Base-by-base conservation (phyloP, 768 basidiomycete genomes). In the Hysterangium stoloniferum region DNA sequence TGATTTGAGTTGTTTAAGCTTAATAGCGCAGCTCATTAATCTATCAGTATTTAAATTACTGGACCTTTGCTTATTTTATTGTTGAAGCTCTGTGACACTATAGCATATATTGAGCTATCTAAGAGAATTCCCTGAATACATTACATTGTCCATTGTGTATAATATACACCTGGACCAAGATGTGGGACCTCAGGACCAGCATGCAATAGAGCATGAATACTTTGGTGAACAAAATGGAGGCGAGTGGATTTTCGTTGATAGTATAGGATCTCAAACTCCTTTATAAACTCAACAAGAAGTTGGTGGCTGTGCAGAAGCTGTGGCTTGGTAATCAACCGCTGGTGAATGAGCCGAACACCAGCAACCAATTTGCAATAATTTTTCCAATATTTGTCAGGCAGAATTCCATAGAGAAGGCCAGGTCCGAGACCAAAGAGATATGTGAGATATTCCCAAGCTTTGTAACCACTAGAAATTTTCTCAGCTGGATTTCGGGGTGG, bases 401-500 rank as follows among this genome's bases (percentile, higher is more conserved):
- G n/a, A 67, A 31, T 0, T 41, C 25, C 12, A 53, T 51, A 71
- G 22, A 69, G 58, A 13, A 69, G 57, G 11, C 56, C 66, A 13
- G 67, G 69, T 7, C 62, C 64, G 27, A 68, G 62, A 0, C 67
- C 65, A 56, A 59, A 66, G 0, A 56, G 54, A 15, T 63, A 60
- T 0, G 61, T 33, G 0, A 62, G 55, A 17, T 38, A 57, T 25
- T 66, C 60, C 56, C 61, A 62, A 0, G 60, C 63, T 31, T 66
- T 66, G 49, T 66, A 66, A 1, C 61, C 54, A 1, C 27, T 62
- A 19, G 61, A 61, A 47, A 73, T 64, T 50, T 74, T 73, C 35
- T 66, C 59, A 0, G 69, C 69, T n/a, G 61, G 60, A 50, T 75
- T 69, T 0, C 68, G 63, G 2, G 71, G 74, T 6, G 70, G 65